Evolutionary conservation across 169 alveolate species (phyloP), one percentile per base, ranked within the genome.

Genomic region (Plasmodium knowlesi): DNA sequence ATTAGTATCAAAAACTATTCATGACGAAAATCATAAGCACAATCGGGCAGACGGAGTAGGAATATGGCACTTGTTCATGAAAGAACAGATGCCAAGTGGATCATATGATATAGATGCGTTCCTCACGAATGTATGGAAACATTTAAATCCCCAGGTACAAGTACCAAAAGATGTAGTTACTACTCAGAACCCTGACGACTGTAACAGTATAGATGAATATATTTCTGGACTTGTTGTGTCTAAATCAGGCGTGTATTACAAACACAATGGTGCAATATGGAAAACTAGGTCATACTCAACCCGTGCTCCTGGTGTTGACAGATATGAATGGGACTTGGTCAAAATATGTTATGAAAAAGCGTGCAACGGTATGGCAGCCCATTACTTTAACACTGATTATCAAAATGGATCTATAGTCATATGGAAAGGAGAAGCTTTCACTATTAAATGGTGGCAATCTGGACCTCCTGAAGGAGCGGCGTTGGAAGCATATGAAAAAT

Each of bases 261-360:
- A 83, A 46, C 92, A 83, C 57, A 83, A 83, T 83, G 92, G 53
- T 22, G 92, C 92, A 5, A 83, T 83, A 67, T 83, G 92, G 92
- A 50, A 39, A 67, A 83, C 92, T 32, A 70, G 83, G 73, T 83
- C 82, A 12, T 83, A 83, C 70, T 34, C 92, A 83, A 83, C 82
- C 30, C 82, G 73, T 14, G 92, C 92, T 67, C 92, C 92, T 83
- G 92, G 92, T 83, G 43, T 83, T 37, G 82, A 83, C 30, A 83
- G 92, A 83, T 83, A 83, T 28, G 92, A 83, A 83, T 83, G 92
- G 92, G 72, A 67, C 43, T 83, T 83, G 43, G 92, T 83, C 81
- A 83, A 83, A 83, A 37, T 70, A 16, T 83, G 92, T 53, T 83
- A 83, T 53, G 92, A 83, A 67, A 83, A 67, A 83, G 22, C 72